phyloP scores from a whole-genome alignment of 2,329 filamentous ascomycete species.

The Helotiales sp. region DNA sequence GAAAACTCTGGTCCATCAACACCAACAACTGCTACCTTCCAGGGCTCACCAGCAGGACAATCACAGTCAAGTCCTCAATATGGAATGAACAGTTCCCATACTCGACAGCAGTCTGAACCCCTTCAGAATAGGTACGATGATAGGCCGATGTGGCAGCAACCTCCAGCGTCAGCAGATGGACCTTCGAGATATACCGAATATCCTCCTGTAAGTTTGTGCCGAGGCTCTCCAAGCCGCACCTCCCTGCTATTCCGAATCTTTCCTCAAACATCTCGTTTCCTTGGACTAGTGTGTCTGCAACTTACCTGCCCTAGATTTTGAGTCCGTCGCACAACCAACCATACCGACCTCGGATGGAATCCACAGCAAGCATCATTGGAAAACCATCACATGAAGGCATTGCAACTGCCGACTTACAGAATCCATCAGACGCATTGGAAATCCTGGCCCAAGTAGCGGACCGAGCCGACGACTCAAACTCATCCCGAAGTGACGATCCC shows the following conservation, averaged over 20 bases:
- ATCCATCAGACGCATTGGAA: slow-evolving; percentile 43
- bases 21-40: background rate
- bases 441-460: slow-evolving; percentile 43
- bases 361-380: slow-evolving; percentile 25
- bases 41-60: slow-evolving; percentile 11
- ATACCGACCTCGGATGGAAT: slow-evolving; percentile 30
- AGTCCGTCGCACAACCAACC: slow-evolving; percentile 25
- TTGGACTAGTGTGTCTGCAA: background rate
- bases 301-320: slow-evolving; percentile 27
- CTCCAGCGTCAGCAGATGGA: slow-evolving; percentile 30
- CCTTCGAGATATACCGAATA: slow-evolving; percentile 31
- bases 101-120: slow-evolving; percentile 21
- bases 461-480: slow-evolving; percentile 40
- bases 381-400: slow-evolving; percentile 38
- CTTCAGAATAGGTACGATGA: slow-evolving; percentile 33
- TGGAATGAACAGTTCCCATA: slow-evolving; percentile 14
- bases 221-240: no score
- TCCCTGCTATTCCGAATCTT: no score
- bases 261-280: no score
- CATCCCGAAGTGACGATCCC: slow-evolving; percentile 33
- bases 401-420: slow-evolving; percentile 41
- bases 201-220: slow-evolving; percentile 28
- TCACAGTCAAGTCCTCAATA: slow-evolving; percentile 9
- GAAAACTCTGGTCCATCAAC: background rate
- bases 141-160: slow-evolving; percentile 30